These are phyloP conservation scores for Penicillium palitans DNA, from an alignment of 2,329 filamentous ascomycete species.

Conservation along the genomic window DNA sequence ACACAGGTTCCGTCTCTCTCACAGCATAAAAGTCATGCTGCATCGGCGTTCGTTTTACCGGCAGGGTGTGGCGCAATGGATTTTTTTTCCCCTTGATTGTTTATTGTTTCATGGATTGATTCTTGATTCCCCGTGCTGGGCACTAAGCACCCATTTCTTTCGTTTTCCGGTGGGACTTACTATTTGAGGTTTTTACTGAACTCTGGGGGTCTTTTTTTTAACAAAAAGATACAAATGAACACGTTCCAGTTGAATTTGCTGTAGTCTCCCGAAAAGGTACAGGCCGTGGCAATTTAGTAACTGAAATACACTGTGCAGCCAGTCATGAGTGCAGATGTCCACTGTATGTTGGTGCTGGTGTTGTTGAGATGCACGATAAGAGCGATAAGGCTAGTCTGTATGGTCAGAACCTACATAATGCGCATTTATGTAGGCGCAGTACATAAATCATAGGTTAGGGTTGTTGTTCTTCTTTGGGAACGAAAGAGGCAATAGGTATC, in stretches of 20 bases:
- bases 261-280: not conserved
- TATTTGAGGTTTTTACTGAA: not conserved
- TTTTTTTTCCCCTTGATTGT: not conserved
- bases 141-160: slow-evolving; percentile 7
- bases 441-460: not conserved
- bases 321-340: slow-evolving; percentile 6
- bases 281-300: slow-evolving; percentile 21
- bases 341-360: not conserved
- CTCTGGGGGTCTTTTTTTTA: not conserved
- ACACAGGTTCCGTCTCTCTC: not conserved
- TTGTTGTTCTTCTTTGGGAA: not conserved
- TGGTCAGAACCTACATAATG: not conserved
- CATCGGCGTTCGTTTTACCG: slow-evolving; percentile 22
- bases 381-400: slow-evolving; percentile 1
- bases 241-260: not conserved
- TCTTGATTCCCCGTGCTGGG: slow-evolving; percentile 12
- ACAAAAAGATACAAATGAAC: slow-evolving; percentile 2
- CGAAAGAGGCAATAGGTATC: not conserved
- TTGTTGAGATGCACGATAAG: slow-evolving; percentile 6
- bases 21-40: slow-evolving; percentile 8
- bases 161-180: not conserved
- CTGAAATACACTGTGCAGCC: slow-evolving; percentile 8
- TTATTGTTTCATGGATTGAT: not conserved
- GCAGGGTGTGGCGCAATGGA: slow-evolving; percentile 11
- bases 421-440: not conserved